phyloP scores from a whole-genome alignment of 805 yeast genomes.

The Sugiyamaella chiloensis region DNA sequence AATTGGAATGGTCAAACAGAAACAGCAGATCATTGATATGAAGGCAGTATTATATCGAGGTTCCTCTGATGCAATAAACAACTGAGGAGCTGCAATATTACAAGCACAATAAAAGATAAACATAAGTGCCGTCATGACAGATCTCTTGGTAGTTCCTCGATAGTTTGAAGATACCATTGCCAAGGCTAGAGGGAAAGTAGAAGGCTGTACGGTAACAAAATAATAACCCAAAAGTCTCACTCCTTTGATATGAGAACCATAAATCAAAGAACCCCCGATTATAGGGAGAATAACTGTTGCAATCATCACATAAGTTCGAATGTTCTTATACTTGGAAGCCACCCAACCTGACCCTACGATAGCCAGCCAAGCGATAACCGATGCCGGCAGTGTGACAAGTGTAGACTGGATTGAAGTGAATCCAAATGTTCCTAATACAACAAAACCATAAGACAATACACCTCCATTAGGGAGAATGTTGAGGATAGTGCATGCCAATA shows the following conservation, averaged over 20 bases:
- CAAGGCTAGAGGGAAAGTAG: background rate
- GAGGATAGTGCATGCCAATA: conserved; percentile 46
- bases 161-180: conserved; percentile 39
- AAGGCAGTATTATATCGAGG: conserved; percentile 51
- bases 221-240: background rate
- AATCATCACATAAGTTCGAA: conserved; percentile 16
- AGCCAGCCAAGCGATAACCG: conserved; percentile 11
- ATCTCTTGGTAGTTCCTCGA: conserved; percentile 72
- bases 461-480: conserved; percentile 38
- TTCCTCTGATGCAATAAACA: conserved; percentile 54
- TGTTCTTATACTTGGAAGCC: conserved; percentile 8
- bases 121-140: conserved; percentile 54
- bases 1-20: background rate
- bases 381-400: conserved; percentile 45
- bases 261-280: conserved; percentile 30
- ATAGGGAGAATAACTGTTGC: conserved; percentile 33
- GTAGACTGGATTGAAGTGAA: conserved; percentile 35
- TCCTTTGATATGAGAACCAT: background rate
- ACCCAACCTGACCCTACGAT: conserved; percentile 35
- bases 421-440: conserved; percentile 33
- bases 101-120: conserved; percentile 67
- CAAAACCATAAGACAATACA: conserved; percentile 32
- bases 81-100: conserved; percentile 70
- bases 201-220: background rate
- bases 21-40: background rate